Conservation (phyloP, 805 yeast species). For the Saturnispora serradocipensis region DNA sequence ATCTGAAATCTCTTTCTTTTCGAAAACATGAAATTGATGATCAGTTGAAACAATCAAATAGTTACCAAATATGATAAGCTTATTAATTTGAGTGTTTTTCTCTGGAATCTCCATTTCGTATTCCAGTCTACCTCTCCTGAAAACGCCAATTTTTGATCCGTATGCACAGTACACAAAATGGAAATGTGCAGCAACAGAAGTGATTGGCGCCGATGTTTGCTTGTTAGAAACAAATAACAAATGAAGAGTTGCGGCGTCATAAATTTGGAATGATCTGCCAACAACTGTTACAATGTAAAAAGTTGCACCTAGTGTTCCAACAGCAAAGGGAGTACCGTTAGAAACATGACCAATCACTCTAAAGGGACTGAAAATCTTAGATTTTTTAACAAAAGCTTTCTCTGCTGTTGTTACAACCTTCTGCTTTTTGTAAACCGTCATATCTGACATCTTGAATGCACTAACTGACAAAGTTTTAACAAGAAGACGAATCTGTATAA, state of each 20-base stretch:
- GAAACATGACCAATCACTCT: constrained; percentile 86
- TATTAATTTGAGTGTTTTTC: constrained; percentile 31
- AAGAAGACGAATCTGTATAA: not conserved
- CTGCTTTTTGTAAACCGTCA: constrained; percentile 9
- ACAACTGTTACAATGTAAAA: constrained; percentile 85
- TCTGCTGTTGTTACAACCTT: not conserved
- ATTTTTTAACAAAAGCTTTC: constrained; percentile 20
- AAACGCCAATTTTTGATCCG: constrained; percentile 65
- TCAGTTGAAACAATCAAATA: constrained; percentile 52
- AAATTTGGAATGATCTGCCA: constrained; percentile 84
- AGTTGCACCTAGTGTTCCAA: constrained; percentile 81
- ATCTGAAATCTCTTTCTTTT: constrained; percentile 22
- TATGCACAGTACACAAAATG: constrained; percentile 77
- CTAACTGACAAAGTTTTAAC: not conserved
- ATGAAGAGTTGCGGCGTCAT: constrained; percentile 81
- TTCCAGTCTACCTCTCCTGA: constrained; percentile 68
- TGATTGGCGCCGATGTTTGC: constrained; percentile 63
- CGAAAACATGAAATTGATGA: constrained; percentile 23
- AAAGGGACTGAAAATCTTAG: constrained; percentile 75
- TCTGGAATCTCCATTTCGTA: constrained; percentile 27
- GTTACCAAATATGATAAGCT: constrained; percentile 66
- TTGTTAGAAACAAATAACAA: constrained; percentile 76
- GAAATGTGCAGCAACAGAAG: constrained; percentile 67
- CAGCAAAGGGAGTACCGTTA: constrained; percentile 74
- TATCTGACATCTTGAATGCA: constrained; percentile 1